Conservation (phyloP, 208 protist species). For the Spironucleus salmonicida region DNA sequence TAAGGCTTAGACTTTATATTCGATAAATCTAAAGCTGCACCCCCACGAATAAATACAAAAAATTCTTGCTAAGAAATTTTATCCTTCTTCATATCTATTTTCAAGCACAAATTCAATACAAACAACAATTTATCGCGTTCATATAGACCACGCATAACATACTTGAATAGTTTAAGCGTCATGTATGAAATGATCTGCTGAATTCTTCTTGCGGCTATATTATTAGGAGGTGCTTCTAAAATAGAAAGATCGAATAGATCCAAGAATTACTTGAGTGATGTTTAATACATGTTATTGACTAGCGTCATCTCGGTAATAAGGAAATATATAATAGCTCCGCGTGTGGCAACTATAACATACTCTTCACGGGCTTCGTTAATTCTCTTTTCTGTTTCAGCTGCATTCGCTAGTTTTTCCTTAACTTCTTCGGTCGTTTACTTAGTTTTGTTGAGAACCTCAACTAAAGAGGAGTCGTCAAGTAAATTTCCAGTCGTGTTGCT, state of each 20-base stretch:
- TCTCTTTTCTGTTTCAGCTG: constrained; percentile 75
- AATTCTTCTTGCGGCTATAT: constrained; percentile 73
- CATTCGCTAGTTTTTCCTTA: constrained; percentile 69
- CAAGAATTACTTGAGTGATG: constrained; percentile 84
- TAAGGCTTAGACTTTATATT: constrained; percentile 58
- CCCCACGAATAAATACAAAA: constrained; percentile 73
- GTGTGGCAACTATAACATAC: constrained; percentile 76
- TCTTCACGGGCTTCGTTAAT: constrained; percentile 81
- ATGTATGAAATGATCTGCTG: constrained; percentile 76
- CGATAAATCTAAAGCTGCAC: constrained; percentile 60
- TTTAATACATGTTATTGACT: constrained; percentile 92
- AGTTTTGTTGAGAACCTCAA: constrained; percentile 78
- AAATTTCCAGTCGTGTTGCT: constrained; percentile 56
- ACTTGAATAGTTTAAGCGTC: constrained; percentile 72
- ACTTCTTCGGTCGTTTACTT: constrained; percentile 81
- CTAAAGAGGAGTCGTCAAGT: constrained; percentile 62
- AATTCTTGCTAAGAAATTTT: constrained; percentile 60
- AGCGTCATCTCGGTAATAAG: constrained; percentile 85
- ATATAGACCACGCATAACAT: constrained; percentile 82
- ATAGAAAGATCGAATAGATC: constrained; percentile 77
- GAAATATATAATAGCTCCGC: constrained; percentile 90
- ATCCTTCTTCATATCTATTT: constrained; percentile 71
- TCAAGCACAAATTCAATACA: constrained; percentile 77
- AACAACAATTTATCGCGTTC: constrained; percentile 87
- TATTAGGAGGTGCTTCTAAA: constrained; percentile 57